Percentiles rank a stretch among this genome's conserved stretches.
These are phyloP conservation scores for Posidonia australis DNA, from an alignment of 106 monocot genomes.

Conservation along the genomic window DNA sequence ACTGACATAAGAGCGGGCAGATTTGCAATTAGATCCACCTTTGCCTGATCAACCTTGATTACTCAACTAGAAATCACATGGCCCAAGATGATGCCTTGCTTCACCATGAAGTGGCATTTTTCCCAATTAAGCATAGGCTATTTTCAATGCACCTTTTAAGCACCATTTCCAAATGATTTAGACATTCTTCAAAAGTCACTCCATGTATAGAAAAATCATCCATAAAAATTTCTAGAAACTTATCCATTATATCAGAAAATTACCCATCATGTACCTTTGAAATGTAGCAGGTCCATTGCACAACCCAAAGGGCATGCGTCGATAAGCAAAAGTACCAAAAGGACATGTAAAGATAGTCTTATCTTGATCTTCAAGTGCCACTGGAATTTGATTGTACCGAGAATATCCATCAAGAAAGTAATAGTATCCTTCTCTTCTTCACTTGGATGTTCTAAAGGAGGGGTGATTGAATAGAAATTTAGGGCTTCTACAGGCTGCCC, in stretches of 20 bases:
- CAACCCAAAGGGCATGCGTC: too few species aligned
- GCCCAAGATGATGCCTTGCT: too few species aligned
- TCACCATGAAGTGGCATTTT: too few species aligned
- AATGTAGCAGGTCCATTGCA: background rate
- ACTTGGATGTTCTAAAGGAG: too few species aligned
- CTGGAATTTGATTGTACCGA: background rate
- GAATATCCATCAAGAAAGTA: background rate
- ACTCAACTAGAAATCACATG: too few species aligned
- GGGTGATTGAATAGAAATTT: too few species aligned
- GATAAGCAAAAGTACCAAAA: background rate
- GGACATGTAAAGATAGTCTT: background rate
- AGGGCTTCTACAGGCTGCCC: too few species aligned
- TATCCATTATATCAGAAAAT: background rate
- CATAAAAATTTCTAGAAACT: background rate
- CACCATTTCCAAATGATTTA: too few species aligned
- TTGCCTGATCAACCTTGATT: too few species aligned
- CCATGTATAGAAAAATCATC: background rate
- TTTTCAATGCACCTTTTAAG: too few species aligned
- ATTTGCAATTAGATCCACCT: too few species aligned
- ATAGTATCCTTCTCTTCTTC: background rate
- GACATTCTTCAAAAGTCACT: background rate
- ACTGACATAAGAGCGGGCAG: background rate
- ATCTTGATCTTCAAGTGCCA: background rate
- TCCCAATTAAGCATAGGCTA: too few species aligned
- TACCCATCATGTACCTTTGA: background rate